Conservation (phyloP, 495 filamentous ascomycete genomes). For the Jackrogersella minutella region DNA sequence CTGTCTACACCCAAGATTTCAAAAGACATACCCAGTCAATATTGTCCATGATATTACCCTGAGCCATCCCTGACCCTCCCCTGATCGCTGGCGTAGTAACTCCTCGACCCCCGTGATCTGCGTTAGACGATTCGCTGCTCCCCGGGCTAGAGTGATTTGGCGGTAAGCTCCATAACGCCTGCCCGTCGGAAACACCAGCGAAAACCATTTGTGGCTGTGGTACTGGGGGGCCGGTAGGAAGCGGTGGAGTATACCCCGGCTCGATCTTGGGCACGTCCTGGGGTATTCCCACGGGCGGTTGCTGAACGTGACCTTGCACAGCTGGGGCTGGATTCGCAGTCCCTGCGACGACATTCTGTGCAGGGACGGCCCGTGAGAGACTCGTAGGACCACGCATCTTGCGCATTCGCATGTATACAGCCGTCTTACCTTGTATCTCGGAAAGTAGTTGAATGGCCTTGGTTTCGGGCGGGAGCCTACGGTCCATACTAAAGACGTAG, state of each 20-base stretch:
- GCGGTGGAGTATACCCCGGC: slow-evolving; percentile 31
- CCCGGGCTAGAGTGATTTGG: slow-evolving; percentile 49
- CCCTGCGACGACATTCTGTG: slow-evolving; percentile 51
- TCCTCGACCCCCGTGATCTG: slow-evolving; percentile 18
- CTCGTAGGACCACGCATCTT: slow-evolving; percentile 56
- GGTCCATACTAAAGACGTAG: slow-evolving; percentile 71
- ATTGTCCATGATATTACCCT: slow-evolving; percentile 45
- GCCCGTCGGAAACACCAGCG: slow-evolving; percentile 55
- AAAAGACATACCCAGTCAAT: slow-evolving; percentile 48
- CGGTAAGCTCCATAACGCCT: slow-evolving; percentile 54
- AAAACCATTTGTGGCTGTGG: slow-evolving; percentile 51
- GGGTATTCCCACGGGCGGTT: slow-evolving; percentile 4
- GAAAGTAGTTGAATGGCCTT: slow-evolving; percentile 52
- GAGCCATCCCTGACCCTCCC: slow-evolving; percentile 7
- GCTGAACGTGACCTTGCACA: slow-evolving; percentile 5
- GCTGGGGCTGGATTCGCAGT: slow-evolving; percentile 32
- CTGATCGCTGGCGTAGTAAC: slow-evolving; percentile 7
- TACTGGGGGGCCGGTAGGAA: slow-evolving; percentile 17
- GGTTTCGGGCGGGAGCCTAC: slow-evolving; percentile 51
- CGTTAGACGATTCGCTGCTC: slow-evolving; percentile 46
- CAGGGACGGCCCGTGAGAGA: slow-evolving; percentile 47
- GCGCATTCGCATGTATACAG: slow-evolving; percentile 52
- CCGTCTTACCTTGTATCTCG: slow-evolving; percentile 53
- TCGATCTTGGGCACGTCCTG: slow-evolving; percentile 21
- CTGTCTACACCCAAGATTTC: background rate